Conservation (phyloP, 2,329 filamentous ascomycete genomes). For the Hymenoscyphus linearis region DNA sequence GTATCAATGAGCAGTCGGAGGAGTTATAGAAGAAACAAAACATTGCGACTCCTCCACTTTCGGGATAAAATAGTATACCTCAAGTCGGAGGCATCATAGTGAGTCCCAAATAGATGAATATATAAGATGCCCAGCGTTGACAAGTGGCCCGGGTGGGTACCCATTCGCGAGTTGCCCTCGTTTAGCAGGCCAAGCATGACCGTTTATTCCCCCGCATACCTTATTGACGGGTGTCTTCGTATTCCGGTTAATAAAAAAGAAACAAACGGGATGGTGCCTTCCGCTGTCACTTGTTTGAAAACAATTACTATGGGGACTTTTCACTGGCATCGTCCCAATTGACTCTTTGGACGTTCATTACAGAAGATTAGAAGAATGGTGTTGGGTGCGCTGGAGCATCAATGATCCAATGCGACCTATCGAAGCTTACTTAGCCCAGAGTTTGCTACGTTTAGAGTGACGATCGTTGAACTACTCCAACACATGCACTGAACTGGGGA, state of each 20-base stretch:
- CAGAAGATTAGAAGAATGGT: not conserved
- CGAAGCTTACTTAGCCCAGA: too few species aligned
- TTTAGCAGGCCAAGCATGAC: not conserved
- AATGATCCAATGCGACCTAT: not conserved
- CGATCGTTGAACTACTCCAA: too few species aligned
- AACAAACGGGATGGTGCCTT: not conserved
- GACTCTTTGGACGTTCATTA: not conserved
- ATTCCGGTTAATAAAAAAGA: not conserved
- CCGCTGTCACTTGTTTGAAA: not conserved
- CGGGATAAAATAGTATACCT: not conserved
- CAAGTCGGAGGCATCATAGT: not conserved
- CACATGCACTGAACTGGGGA: too few species aligned
- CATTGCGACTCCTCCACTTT: not conserved
- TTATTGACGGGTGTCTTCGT: not conserved
- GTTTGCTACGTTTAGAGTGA: too few species aligned
- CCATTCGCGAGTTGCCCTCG: not conserved
- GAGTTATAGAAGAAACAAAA: not conserved
- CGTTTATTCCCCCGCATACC: not conserved
- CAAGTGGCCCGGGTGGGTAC: not conserved
- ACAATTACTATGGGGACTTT: not conserved
- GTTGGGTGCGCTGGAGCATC: not conserved
- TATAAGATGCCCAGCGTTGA: not conserved
- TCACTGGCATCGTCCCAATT: not conserved
- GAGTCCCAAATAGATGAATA: not conserved
- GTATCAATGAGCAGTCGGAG: not conserved